These are phyloP conservation scores for Xylaria sp. DNA, from an alignment of 2,329 filamentous ascomycete genomes.

Conservation along the genomic window DNA sequence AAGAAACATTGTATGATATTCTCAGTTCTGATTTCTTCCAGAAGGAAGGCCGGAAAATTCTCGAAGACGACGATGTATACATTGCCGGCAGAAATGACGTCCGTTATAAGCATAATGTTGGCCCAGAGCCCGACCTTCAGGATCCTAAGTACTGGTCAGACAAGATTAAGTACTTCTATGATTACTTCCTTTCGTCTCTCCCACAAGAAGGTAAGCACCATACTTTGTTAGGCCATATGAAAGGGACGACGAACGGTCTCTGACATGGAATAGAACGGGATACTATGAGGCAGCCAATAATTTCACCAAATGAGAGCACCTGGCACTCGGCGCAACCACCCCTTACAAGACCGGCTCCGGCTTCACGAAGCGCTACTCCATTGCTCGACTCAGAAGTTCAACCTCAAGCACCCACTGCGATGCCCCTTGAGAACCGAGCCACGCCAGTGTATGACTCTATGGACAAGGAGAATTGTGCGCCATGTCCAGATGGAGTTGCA, in stretches of 20 bases:
- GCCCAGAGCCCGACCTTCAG: conserved; percentile 9
- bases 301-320: neutral
- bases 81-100: neutral
- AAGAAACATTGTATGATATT: neutral
- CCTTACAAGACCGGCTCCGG: neutral
- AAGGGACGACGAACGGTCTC: neutral
- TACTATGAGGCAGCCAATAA: no score
- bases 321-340: neutral
- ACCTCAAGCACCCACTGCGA: neutral
- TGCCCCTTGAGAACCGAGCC: neutral
- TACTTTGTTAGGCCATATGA: neutral
- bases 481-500: neutral
- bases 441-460: neutral
- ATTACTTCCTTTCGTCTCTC: neutral
- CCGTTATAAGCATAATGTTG: neutral
- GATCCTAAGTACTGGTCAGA: neutral
- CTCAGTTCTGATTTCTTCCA: neutral
- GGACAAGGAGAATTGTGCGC: neutral
- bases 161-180: neutral
- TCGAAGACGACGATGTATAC: conserved; percentile 20
- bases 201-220: neutral
- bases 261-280: conserved; percentile 1
- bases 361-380: neutral
- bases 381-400: neutral
- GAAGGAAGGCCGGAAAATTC: conserved; percentile 11